These are phyloP conservation scores for Fabrea salina DNA, from an alignment of 169 alveolate genomes.

Conservation along the genomic window DNA sequence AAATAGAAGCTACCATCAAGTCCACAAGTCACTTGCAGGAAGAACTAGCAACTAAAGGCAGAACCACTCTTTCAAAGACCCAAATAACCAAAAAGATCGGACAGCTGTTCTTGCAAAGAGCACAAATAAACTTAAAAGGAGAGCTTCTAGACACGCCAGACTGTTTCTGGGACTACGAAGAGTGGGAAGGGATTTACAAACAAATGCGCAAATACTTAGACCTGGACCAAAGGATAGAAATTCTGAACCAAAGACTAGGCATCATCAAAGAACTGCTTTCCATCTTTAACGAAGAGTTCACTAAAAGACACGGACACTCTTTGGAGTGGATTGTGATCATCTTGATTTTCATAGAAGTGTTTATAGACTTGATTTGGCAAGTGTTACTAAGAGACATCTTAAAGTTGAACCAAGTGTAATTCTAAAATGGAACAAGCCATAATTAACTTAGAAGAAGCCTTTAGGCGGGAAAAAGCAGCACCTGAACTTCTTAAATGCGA, in stretches of 20 bases:
- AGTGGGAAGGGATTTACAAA: conserved; percentile 76
- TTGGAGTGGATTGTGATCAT: conserved; percentile 84
- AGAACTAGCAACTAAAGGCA: not conserved
- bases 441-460: not conserved
- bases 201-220: conserved; percentile 74
- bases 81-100: conserved; percentile 75
- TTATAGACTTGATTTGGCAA: conserved; percentile 82
- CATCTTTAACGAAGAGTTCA: conserved; percentile 76
- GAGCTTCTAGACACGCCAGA: conserved; percentile 85
- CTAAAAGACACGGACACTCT: conserved; percentile 77
- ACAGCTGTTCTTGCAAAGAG: conserved; percentile 78
- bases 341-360: conserved; percentile 76
- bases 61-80: not conserved
- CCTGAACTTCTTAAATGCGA: conserved; percentile 9
- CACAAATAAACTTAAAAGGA: conserved; percentile 77
- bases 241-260: conserved; percentile 78
- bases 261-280: conserved; percentile 83
- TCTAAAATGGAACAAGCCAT: too few species aligned
- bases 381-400: too few species aligned
- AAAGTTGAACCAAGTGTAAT: too few species aligned
- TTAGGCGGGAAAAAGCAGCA: conserved; percentile 18
- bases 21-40: too few species aligned
- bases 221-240: conserved; percentile 82
- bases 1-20: too few species aligned
- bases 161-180: conserved; percentile 83